These are phyloP conservation scores for Globisporangium nagaii DNA, from an alignment of 352 stramenopile species.

Conservation along the genomic window DNA sequence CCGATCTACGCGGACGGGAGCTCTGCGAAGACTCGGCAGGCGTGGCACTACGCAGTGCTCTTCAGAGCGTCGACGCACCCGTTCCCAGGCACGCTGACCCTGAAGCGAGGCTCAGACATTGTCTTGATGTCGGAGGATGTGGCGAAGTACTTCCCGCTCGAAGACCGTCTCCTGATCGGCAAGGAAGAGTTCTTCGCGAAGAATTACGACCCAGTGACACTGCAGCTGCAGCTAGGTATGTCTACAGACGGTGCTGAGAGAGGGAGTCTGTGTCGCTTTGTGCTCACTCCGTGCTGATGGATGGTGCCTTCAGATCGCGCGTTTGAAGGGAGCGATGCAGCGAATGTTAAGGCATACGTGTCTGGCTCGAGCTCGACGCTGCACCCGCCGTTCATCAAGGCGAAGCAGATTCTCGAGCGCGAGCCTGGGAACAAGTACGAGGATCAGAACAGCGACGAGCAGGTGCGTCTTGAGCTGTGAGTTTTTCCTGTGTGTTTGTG, in stretches of 20 bases:
- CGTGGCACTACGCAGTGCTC: conserved; percentile 76
- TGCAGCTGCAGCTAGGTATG: conserved; percentile 41
- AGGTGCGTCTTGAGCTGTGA: conserved; percentile 23
- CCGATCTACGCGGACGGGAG: conserved; percentile 23
- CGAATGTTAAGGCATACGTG: conserved; percentile 42
- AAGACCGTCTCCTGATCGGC: conserved; percentile 55
- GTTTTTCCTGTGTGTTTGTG: not conserved
- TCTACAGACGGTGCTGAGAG: not conserved
- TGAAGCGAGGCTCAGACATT: conserved; percentile 31
- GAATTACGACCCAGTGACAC: conserved; percentile 32
- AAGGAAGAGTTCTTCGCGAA: conserved; percentile 44
- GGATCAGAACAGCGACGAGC: conserved; percentile 68
- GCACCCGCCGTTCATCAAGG: conserved; percentile 52
- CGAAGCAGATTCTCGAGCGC: conserved; percentile 67
- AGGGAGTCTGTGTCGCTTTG: not conserved
- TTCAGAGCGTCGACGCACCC: conserved; percentile 47
- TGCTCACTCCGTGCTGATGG: not conserved
- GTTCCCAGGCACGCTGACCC: conserved; percentile 41
- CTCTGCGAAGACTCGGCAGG: conserved; percentile 26
- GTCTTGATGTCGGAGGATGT: conserved; percentile 42
- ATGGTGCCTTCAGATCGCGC: conserved; percentile 38
- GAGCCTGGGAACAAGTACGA: conserved; percentile 81
- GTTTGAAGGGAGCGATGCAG: conserved; percentile 41
- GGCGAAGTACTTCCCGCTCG: conserved; percentile 49
- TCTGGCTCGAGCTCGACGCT: conserved; percentile 32